phyloP scores from a whole-genome alignment of 495 filamentous ascomycete genomes.

The Neurospora sp. region DNA sequence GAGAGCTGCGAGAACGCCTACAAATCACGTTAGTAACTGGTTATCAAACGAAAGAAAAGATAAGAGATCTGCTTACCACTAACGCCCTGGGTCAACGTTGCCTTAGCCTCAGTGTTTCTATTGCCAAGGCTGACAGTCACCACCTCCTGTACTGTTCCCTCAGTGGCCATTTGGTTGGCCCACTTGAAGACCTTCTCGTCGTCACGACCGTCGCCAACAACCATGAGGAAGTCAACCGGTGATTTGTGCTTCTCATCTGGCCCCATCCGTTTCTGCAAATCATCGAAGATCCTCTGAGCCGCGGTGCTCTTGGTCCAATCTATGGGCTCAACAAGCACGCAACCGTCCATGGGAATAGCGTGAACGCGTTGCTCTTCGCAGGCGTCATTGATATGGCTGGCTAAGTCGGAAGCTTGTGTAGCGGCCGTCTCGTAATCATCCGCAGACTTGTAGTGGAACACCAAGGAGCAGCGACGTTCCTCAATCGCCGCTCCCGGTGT shows the following conservation, averaged over 20 bases:
- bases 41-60: background rate
- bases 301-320: constrained; percentile 81
- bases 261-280: constrained; percentile 34
- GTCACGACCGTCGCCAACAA: constrained; percentile 79
- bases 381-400: constrained; percentile 86
- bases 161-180: constrained; percentile 63
- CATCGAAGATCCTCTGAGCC: constrained; percentile 56
- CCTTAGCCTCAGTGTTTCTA: constrained; percentile 76
- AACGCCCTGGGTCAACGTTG: constrained; percentile 79
- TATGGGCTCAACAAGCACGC: constrained; percentile 68
- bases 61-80: constrained; percentile 50
- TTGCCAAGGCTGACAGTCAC: constrained; percentile 76
- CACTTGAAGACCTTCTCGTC: constrained; percentile 89
- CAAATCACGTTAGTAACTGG: background rate
- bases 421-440: constrained; percentile 63
- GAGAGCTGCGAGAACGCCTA: constrained; percentile 37
- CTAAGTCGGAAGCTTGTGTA: constrained; percentile 75
- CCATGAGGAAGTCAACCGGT: constrained; percentile 72
- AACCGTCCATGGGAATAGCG: constrained; percentile 67
- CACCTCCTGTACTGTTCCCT: constrained; percentile 42
- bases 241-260: constrained; percentile 28
- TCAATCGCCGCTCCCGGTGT: constrained; percentile 81
- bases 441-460: constrained; percentile 77
- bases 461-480: constrained; percentile 72
- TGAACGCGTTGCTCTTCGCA: constrained; percentile 73